A percentile compares a stretch with the other conserved stretches of the same genome.
phyloP scores from a whole-genome alignment of 805 yeast species.

The Candida easanensis region DNA sequence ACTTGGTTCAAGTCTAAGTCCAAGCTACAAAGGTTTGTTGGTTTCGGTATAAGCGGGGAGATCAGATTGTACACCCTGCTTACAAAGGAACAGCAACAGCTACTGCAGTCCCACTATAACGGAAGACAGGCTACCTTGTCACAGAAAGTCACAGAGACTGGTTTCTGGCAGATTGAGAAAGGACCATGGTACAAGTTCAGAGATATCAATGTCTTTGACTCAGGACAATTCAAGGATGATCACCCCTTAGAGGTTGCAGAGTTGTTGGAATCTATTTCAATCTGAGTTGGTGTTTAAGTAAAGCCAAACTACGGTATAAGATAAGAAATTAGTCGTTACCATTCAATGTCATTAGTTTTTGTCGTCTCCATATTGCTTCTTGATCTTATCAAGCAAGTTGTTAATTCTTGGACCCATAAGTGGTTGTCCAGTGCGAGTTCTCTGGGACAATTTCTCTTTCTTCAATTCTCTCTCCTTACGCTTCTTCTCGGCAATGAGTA shows the following conservation, averaged over 20 bases:
- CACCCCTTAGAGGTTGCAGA: conserved; percentile 9
- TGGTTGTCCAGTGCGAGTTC: conserved; percentile 81
- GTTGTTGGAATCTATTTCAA: conserved; percentile 13
- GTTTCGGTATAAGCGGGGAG: conserved; percentile 38
- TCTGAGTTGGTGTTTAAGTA: too few species aligned
- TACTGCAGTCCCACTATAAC: not conserved
- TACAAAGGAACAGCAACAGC: conserved; percentile 5
- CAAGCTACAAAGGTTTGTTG: conserved; percentile 21
- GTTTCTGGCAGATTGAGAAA: conserved; percentile 21
- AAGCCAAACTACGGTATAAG: too few species aligned
- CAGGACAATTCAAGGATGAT: conserved; percentile 8
- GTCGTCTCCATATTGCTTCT: conserved; percentile 36
- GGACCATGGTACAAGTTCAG: conserved; percentile 16
- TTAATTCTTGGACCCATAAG: conserved; percentile 86
- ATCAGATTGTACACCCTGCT: conserved; percentile 28
- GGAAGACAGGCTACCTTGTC: not conserved
- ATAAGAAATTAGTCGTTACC: not conserved
- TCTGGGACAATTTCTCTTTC: conserved; percentile 44
- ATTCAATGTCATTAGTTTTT: not conserved
- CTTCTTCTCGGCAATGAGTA: conserved; percentile 36
- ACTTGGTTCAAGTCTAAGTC: conserved; percentile 27
- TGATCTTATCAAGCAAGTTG: conserved; percentile 73
- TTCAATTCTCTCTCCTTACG: conserved; percentile 41
- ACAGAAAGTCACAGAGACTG: conserved; percentile 20
- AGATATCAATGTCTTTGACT: conserved; percentile 19